A percentile compares a stretch with the other conserved stretches of the same genome.
phyloP scores from a whole-genome alignment of 1,284 basidiomycete species.

The Cutaneotrichosporon curvatum region DNA sequence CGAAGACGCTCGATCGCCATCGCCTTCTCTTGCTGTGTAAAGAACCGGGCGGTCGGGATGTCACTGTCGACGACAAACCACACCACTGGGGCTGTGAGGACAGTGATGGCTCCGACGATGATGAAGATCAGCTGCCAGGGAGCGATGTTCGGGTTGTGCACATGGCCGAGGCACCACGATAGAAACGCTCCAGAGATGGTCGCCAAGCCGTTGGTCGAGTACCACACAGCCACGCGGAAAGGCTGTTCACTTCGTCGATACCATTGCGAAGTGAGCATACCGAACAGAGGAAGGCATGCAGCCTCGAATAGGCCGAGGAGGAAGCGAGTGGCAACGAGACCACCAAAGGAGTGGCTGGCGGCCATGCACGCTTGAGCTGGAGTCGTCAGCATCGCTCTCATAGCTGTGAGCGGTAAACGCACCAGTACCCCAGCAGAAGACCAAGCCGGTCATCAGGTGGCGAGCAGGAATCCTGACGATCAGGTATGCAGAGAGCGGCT shows the following conservation, averaged over 20 bases:
- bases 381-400: too few relatives aligned
- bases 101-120: slow-evolving; percentile 39
- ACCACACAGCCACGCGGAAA: slow-evolving; percentile 40
- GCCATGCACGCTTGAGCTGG: slow-evolving; percentile 31
- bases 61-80: slow-evolving; percentile 38
- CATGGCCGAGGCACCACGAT: slow-evolving; percentile 18
- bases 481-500: slow-evolving; percentile 43
- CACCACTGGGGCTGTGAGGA: slow-evolving; percentile 38
- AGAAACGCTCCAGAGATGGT: slow-evolving; percentile 27
- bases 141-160: slow-evolving; percentile 23
- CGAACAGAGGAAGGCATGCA: slow-evolving; percentile 44
- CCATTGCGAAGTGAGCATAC: slow-evolving; percentile 43
- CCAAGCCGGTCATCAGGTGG: slow-evolving; percentile 36
- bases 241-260: slow-evolving; percentile 43
- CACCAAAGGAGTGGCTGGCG: slow-evolving; percentile 24
- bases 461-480: slow-evolving; percentile 38
- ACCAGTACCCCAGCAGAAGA: slow-evolving; percentile 36
- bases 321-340: slow-evolving; percentile 38
- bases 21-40: slow-evolving; percentile 39
- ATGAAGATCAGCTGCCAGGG: slow-evolving; percentile 46
- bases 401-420: too few relatives aligned
- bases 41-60: slow-evolving; percentile 41
- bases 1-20: slow-evolving; percentile 46
- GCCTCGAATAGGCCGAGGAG: slow-evolving; percentile 46
- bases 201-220: slow-evolving; percentile 41